phyloP scores from a whole-genome alignment of 2,329 filamentous ascomycete species.

The Endoconidiophora polonica region DNA sequence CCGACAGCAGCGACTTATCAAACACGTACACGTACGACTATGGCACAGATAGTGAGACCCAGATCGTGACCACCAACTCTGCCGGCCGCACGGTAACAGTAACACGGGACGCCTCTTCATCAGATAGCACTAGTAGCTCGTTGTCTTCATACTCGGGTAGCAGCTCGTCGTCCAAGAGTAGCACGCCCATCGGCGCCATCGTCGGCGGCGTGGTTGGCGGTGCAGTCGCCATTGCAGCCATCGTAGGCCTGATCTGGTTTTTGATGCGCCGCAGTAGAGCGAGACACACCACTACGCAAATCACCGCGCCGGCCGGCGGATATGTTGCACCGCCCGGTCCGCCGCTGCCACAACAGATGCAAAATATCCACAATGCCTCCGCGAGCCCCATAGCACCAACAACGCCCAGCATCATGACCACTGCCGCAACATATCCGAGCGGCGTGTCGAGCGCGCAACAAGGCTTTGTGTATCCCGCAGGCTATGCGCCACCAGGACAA shows the following conservation, averaged over 20 bases:
- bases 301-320: conserved; percentile 6
- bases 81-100: neutral
- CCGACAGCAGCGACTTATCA: neutral
- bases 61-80: conserved; percentile 1
- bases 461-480: conserved; percentile 12
- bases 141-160: conserved; percentile 1
- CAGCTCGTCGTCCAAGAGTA: conserved; percentile 9
- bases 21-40: too few species aligned
- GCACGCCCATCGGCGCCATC: conserved; percentile 21
- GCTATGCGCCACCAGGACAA: conserved; percentile 20
- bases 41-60: too few species aligned
- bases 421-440: neutral
- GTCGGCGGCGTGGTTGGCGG: conserved; percentile 19
- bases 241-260: conserved; percentile 27
- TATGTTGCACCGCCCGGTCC: neutral
- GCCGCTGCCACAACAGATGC: neutral
- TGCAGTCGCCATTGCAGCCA: conserved; percentile 21
- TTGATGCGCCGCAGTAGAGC: conserved; percentile 23
- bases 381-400: neutral
- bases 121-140: neutral
- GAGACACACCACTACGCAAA: conserved; percentile 11
- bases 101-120: neutral
- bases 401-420: neutral
- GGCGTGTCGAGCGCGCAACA: conserved; percentile 15
- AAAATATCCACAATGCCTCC: neutral